phyloP scores from a whole-genome alignment of 257 asterid species.

The Gynochthodes officinalis region DNA sequence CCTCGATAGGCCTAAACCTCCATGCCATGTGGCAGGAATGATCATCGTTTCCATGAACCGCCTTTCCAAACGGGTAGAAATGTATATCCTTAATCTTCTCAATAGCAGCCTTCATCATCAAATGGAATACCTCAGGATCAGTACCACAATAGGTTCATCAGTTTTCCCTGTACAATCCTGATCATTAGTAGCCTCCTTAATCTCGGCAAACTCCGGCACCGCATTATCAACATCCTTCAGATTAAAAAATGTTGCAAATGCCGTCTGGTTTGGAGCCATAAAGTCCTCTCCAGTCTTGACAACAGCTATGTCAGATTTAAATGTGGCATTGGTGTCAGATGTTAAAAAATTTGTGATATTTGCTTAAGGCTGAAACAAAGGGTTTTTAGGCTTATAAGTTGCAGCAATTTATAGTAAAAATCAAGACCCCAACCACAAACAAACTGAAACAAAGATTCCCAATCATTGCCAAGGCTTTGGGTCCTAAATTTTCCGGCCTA shows the following conservation, averaged over 20 bases:
- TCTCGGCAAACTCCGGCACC: no score
- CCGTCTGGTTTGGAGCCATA: slow-evolving; percentile 65
- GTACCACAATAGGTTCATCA: slow-evolving; percentile 59
- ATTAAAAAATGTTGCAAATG: no score
- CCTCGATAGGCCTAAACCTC: slow-evolving; percentile 76
- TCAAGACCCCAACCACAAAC: slow-evolving; percentile 56
- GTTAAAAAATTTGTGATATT: slow-evolving; percentile 68
- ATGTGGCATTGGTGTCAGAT: slow-evolving; percentile 72
- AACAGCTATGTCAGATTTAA: slow-evolving; percentile 59
- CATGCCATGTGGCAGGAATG: slow-evolving; percentile 87
- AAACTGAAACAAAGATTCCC: no score
- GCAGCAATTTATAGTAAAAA: slow-evolving; percentile 62
- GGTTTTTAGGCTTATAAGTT: slow-evolving; percentile 49
- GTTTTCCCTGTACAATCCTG: slow-evolving; percentile 39
- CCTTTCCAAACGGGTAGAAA: slow-evolving; percentile 70
- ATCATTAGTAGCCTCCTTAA: neutral
- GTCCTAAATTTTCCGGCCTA: no score
- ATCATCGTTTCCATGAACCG: slow-evolving; percentile 55
- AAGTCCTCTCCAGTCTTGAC: slow-evolving; percentile 93
- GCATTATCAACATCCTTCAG: no score
- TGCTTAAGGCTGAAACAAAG: slow-evolving; percentile 69
- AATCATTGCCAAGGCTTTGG: no score
- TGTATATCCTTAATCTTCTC: slow-evolving; percentile 60
- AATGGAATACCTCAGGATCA: slow-evolving; percentile 66
- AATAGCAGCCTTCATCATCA: slow-evolving; percentile 68